A percentile compares a stretch with the other conserved stretches of the same genome.
Evolutionary conservation across 805 yeast species (phyloP).

Genomic region (Yamadazyma paraphyllophila): DNA sequence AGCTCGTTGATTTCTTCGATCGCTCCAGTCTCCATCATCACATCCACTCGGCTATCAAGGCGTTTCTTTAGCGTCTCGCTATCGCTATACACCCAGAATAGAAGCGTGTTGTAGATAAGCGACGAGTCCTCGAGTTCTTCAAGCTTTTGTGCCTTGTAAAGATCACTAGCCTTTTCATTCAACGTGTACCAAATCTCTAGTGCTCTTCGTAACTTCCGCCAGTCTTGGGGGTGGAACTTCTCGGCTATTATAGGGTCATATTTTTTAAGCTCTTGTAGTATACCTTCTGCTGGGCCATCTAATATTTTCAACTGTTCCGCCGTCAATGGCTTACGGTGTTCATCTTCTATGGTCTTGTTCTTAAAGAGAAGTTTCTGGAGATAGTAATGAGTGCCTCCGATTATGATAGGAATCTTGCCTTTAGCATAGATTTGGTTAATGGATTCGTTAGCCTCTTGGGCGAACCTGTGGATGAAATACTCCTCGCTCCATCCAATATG

Average conservation of each 20-base stretch:
- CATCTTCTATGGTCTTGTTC: conserved; percentile 57
- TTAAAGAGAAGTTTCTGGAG: conserved; percentile 72
- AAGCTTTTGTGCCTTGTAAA: conserved; percentile 60
- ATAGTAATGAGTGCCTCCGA: conserved; percentile 97
- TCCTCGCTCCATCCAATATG: conserved; percentile 80
- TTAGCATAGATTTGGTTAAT: conserved; percentile 63
- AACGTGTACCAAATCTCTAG: conserved; percentile 74
- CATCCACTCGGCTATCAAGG: conserved; percentile 77
- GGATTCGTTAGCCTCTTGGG: conserved; percentile 60
- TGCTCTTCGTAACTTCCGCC: conserved; percentile 73
- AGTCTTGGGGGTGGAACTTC: conserved; percentile 91
- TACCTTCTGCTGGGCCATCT: conserved; percentile 51
- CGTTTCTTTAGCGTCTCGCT: conserved; percentile 55
- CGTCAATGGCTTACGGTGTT: conserved; percentile 27
- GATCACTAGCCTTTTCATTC: conserved; percentile 64
- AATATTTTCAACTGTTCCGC: conserved; percentile 39
- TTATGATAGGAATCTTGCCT: conserved; percentile 79
- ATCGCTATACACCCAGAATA: conserved; percentile 82
- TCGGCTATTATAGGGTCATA: conserved; percentile 71
- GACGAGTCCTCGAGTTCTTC: conserved; percentile 43
- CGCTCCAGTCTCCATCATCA: conserved; percentile 74
- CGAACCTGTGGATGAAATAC: conserved; percentile 77
- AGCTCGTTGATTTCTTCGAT: conserved; percentile 64
- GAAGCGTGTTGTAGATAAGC: conserved; percentile 58
- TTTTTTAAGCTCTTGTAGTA: conserved; percentile 46